These are phyloP conservation scores for Acidiella bohemica DNA, from an alignment of 495 filamentous ascomycete species.

Conservation along the genomic window DNA sequence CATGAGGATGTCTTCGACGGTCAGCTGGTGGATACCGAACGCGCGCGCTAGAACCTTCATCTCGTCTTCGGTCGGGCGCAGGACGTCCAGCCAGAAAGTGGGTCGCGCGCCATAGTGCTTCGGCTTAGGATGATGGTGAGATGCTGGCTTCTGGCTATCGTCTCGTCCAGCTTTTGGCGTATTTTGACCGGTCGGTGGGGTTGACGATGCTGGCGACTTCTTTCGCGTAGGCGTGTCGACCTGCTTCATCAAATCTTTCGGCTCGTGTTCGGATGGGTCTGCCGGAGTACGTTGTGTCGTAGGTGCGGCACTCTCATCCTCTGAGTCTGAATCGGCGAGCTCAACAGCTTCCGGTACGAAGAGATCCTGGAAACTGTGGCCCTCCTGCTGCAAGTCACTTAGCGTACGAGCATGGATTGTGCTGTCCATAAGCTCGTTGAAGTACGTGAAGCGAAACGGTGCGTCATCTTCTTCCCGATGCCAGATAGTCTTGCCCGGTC, in stretches of 20 bases:
- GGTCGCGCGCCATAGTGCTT: conserved; percentile 76
- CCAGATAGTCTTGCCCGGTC: conserved; percentile 69
- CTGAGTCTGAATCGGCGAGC: conserved; percentile 37
- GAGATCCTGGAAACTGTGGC: conserved; percentile 66
- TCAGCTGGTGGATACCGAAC: conserved; percentile 89
- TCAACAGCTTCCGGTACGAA: conserved; percentile 65
- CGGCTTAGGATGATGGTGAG: conserved; percentile 11
- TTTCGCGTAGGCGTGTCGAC: neutral
- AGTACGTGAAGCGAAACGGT: conserved; percentile 94
- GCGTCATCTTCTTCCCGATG: conserved; percentile 78
- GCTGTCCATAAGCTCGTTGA: conserved; percentile 88
- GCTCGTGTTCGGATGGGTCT: neutral
- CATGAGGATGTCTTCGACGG: conserved; percentile 91
- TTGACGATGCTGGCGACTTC: conserved; percentile 3
- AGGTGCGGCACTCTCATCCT: conserved; percentile 16
- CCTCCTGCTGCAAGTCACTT: conserved; percentile 76
- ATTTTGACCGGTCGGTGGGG: conserved; percentile 7
- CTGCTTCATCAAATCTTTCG: neutral
- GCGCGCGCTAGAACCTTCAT: conserved; percentile 85
- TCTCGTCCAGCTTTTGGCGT: conserved; percentile 6
- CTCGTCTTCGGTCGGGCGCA: conserved; percentile 79
- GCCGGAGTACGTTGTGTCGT: neutral
- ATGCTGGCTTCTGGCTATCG: conserved; percentile 14
- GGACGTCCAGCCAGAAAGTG: conserved; percentile 89
- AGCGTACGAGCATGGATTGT: conserved; percentile 94